These are phyloP conservation scores for Aurantiochytrium sp. DNA, from an alignment of 108 stramenopile genomes.

Conservation along the genomic window DNA sequence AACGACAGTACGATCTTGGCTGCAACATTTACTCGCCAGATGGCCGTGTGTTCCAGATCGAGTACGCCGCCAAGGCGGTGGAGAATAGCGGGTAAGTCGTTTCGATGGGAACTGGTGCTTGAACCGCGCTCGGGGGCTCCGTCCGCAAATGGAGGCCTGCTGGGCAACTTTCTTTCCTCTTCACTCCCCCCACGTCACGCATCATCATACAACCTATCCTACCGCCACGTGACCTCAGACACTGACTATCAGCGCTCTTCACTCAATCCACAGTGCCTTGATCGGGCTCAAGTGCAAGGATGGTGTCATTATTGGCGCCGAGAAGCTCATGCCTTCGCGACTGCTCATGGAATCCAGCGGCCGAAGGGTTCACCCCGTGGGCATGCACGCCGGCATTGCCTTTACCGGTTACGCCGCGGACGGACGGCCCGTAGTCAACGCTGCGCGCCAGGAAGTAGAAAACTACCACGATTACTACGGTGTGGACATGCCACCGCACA, in stretches of 20 bases:
- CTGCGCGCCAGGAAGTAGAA: constrained; percentile 62
- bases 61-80: constrained; percentile 85
- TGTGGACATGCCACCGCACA: constrained; percentile 61
- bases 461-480: constrained; percentile 78
- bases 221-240: too few relatives aligned
- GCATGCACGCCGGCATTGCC: constrained; percentile 61
- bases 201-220: too few relatives aligned
- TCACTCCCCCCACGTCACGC: too few relatives aligned
- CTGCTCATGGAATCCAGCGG: constrained; percentile 71
- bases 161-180: too few relatives aligned
- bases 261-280: constrained; percentile 48
- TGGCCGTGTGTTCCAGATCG: constrained; percentile 92
- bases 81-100: constrained; percentile 60
- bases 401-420: constrained; percentile 89
- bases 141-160: too few relatives aligned
- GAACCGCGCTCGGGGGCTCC: not conserved
- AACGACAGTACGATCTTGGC: not conserved
- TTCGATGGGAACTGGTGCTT: not conserved
- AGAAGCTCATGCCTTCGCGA: constrained; percentile 78
- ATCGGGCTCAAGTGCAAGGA: constrained; percentile 87
- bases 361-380: constrained; percentile 68
- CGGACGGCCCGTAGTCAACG: constrained; percentile 67
- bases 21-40: constrained; percentile 85
- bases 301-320: constrained; percentile 89
- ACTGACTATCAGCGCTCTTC: not conserved